Conservation (phyloP, 768 basidiomycete genomes). For the Boletus pseudo-olivaceus region DNA sequence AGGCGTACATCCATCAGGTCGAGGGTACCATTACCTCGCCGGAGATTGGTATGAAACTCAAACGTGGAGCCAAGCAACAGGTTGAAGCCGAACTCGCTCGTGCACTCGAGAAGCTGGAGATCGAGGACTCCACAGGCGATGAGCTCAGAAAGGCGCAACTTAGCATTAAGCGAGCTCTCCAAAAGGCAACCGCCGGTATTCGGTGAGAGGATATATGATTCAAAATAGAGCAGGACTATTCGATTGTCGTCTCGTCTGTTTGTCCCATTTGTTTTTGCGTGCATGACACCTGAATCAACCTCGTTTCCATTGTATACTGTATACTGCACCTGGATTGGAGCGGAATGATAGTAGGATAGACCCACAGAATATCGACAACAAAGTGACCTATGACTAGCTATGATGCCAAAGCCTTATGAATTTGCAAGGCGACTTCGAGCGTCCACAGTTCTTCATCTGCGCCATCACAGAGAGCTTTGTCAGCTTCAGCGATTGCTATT, state of each 20-base stretch:
- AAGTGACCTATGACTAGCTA: neutral
- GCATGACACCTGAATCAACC: slow-evolving; percentile 16
- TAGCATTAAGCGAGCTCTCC: slow-evolving; percentile 92
- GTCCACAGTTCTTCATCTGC: slow-evolving; percentile 97
- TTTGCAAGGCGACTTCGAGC: slow-evolving; percentile 78
- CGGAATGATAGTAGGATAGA: neutral
- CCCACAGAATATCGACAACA: too few species aligned
- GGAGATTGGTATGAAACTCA: slow-evolving; percentile 97
- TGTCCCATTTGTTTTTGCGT: slow-evolving; percentile 8
- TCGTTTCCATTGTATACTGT: slow-evolving; percentile 7
- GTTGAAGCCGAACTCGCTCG: slow-evolving; percentile 98
- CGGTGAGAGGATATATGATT: slow-evolving; percentile 45
- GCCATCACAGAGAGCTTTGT: slow-evolving; percentile 94
- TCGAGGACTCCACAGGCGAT: slow-evolving; percentile 90
- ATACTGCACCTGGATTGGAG: neutral
- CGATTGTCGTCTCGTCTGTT: slow-evolving; percentile 14
- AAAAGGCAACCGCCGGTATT: slow-evolving; percentile 93
- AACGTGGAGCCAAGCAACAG: slow-evolving; percentile 91
- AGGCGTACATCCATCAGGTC: slow-evolving; percentile 96
- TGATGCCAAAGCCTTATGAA: slow-evolving; percentile 57
- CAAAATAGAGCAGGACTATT: slow-evolving; percentile 17
- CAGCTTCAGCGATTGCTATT: slow-evolving; percentile 87
- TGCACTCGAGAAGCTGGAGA: slow-evolving; percentile 97
- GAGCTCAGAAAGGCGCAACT: slow-evolving; percentile 96
- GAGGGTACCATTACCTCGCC: slow-evolving; percentile 95